phyloP scores from a whole-genome alignment of 108 stramenopile species.

The Cyclotella cryptica region DNA sequence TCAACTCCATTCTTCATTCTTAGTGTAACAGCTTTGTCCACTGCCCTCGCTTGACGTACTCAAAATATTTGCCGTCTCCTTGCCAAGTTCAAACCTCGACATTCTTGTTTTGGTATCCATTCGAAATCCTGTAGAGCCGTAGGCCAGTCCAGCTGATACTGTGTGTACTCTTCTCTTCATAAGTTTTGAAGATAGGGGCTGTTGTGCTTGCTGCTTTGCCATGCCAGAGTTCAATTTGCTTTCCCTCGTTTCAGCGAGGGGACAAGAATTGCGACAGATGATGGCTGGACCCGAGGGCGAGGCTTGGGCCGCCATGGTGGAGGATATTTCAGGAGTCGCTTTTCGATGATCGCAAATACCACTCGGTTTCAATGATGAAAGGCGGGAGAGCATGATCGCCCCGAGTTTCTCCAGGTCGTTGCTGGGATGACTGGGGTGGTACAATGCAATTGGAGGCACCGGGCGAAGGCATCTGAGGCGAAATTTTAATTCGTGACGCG shows the following conservation, averaged over 20 bases:
- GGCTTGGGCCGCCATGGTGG: no score
- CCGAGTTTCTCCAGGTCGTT: slow-evolving; percentile 35
- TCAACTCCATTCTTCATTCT: slow-evolving; percentile 38
- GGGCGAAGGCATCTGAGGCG: background rate
- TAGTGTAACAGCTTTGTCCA: slow-evolving; percentile 8
- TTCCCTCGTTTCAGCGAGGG: slow-evolving; percentile 40
- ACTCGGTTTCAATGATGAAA: no score
- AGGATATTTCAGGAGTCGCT: background rate
- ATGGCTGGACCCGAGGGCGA: background rate
- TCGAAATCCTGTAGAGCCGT: slow-evolving; percentile 23
- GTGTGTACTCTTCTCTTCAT: background rate
- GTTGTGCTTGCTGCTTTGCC: no score
- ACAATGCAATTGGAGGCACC: background rate
- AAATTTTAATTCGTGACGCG: slow-evolving; percentile 32
- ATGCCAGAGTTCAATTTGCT: background rate
- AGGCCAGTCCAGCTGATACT: slow-evolving; percentile 34
- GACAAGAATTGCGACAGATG: background rate
- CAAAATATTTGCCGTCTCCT: background rate
- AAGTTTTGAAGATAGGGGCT: background rate
- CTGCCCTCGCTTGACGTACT: slow-evolving; percentile 13
- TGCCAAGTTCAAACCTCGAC: slow-evolving; percentile 31
- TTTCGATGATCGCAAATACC: no score
- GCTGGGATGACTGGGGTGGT: background rate
- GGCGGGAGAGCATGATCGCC: slow-evolving; percentile 29
- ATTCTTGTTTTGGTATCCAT: slow-evolving; percentile 13